Conservation (phyloP, 257 asterid genomes). For the Datura wrightii region DNA sequence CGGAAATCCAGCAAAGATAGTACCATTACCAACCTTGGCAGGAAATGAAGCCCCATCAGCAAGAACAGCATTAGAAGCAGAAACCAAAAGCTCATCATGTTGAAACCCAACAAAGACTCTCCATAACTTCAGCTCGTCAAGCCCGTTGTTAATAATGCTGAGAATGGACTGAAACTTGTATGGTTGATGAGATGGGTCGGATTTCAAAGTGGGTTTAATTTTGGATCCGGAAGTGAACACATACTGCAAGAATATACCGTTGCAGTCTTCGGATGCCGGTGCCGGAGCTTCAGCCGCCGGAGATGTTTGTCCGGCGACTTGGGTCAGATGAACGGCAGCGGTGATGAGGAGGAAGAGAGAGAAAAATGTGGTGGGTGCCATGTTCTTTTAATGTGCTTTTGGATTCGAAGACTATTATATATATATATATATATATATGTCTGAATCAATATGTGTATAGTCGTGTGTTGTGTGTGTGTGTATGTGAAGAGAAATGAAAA, state of each 20-base stretch:
- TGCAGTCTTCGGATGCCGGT: constrained; percentile 62
- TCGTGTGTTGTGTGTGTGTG: constrained; percentile 18
- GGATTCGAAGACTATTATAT: constrained; percentile 1
- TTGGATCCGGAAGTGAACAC: constrained; percentile 48
- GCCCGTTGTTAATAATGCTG: constrained; percentile 67
- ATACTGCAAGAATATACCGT: constrained; percentile 68
- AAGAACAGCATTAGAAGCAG: constrained; percentile 79
- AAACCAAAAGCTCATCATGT: constrained; percentile 75
- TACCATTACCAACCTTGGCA: constrained; percentile 72
- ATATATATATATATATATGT: neutral
- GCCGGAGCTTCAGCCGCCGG: constrained; percentile 49
- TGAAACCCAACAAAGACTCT: constrained; percentile 81
- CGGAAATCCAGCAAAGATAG: constrained; percentile 81
- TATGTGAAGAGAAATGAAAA: constrained; percentile 27
- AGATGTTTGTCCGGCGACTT: constrained; percentile 33
- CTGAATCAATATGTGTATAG: neutral
- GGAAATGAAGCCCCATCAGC: constrained; percentile 80
- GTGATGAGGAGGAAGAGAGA: constrained; percentile 29
- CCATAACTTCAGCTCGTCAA: constrained; percentile 77
- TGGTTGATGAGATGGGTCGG: constrained; percentile 52
- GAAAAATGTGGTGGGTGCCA: constrained; percentile 40
- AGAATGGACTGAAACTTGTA: constrained; percentile 79
- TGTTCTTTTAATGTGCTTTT: constrained; percentile 37
- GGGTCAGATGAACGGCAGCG: constrained; percentile 24
- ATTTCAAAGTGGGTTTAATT: constrained; percentile 59